Evolutionary conservation across 202 grass and related monocot species (phyloP).

Genomic region (Elaeis oleifera): DNA sequence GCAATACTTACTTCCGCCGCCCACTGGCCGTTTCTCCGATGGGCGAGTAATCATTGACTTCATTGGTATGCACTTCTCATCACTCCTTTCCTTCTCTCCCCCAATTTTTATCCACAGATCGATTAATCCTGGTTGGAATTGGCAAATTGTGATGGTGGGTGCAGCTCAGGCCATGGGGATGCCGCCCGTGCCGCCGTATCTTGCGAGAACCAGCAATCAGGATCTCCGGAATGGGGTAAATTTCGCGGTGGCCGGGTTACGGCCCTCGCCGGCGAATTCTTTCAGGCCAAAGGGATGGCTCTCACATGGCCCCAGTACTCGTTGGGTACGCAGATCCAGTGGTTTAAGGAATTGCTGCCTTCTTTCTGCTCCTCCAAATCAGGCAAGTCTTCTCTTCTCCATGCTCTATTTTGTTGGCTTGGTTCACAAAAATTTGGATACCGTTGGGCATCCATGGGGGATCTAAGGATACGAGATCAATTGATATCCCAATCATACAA

Average conservation of each 20-base stretch:
- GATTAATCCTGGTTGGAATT: conserved; percentile 23
- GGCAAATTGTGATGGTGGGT: conserved; percentile 23
- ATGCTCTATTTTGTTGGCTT: not conserved
- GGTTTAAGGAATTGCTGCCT: conserved; percentile 69
- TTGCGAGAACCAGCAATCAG: conserved; percentile 27
- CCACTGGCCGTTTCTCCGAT: conserved; percentile 69
- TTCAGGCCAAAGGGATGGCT: conserved; percentile 42
- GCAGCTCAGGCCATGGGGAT: conserved; percentile 70
- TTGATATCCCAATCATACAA: too few relatives aligned
- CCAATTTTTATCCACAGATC: conserved; percentile 20
- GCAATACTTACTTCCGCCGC: conserved; percentile 66
- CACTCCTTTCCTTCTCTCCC: not conserved
- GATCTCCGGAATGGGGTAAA: conserved; percentile 67
- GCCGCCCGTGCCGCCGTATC: conserved; percentile 63
- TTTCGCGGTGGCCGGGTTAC: conserved; percentile 83
- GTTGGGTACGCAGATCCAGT: conserved; percentile 64
- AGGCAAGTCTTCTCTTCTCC: conserved; percentile 14
- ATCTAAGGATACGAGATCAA: too few relatives aligned
- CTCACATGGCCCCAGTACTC: conserved; percentile 72
- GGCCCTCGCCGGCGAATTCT: conserved; percentile 54
- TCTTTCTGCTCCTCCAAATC: conserved; percentile 22
- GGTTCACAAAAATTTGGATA: not conserved
- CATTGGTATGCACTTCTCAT: conserved; percentile 36
- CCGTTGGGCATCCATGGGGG: not conserved
- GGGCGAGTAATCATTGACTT: conserved; percentile 90